Conservation (phyloP, 306 rosid genomes). For the Pterocarpus macrocarpus region DNA sequence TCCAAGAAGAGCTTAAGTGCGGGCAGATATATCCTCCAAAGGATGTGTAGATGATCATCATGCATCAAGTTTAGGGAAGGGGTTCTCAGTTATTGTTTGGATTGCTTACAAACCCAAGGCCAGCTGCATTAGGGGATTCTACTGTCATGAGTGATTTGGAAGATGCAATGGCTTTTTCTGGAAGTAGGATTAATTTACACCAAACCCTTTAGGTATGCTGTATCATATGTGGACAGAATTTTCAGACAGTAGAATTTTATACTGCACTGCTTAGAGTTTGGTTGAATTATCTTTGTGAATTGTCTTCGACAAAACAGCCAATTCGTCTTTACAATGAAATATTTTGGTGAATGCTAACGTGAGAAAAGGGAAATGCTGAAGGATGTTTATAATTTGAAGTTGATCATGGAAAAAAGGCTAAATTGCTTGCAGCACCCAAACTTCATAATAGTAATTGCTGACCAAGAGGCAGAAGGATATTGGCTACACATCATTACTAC, state of each 20-base stretch:
- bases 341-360: too few relatives aligned
- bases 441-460: too few relatives aligned
- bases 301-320: too few relatives aligned
- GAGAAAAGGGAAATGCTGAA: too few relatives aligned
- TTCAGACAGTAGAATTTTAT: conserved; percentile 45
- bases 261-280: too few relatives aligned
- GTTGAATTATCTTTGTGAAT: too few relatives aligned
- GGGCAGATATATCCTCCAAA: conserved; percentile 1
- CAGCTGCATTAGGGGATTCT: conserved; percentile 39
- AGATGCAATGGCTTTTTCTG: conserved; percentile 52
- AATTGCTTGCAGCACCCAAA: too few relatives aligned
- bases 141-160: conserved; percentile 52
- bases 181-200: conserved; percentile 45
- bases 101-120: conserved; percentile 36
- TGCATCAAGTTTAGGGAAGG: conserved; percentile 51
- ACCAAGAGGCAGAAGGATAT: background rate
- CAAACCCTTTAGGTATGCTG: conserved; percentile 46
- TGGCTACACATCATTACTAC: too few relatives aligned
- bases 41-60: conserved; percentile 32
- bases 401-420: too few relatives aligned
- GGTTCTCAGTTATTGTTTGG: conserved; percentile 46
- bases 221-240: conserved; percentile 46
- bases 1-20: conserved; percentile 17
- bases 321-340: too few relatives aligned
- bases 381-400: too few relatives aligned